phyloP scores from a whole-genome alignment of 345 rosid species.

The Acer saccharum region DNA sequence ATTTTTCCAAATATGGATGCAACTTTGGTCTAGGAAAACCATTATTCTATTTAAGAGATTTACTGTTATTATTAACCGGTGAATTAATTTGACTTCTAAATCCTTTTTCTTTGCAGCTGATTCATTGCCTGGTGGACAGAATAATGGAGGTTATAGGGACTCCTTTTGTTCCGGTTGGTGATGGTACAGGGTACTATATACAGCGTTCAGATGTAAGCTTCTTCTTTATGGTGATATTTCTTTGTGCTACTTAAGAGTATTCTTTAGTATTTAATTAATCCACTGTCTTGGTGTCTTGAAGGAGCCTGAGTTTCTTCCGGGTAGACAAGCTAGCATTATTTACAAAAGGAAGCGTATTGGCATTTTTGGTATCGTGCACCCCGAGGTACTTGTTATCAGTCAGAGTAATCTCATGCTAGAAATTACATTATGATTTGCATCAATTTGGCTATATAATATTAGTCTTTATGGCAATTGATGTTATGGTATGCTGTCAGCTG shows the following conservation, averaged over 20 bases:
- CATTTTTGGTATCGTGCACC: slow-evolving; percentile 84
- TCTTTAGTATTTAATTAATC: neutral
- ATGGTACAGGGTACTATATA: slow-evolving; percentile 63
- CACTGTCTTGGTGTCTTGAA: slow-evolving; percentile 27
- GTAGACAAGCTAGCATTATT: slow-evolving; percentile 85
- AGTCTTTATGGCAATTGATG: neutral
- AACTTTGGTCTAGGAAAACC: neutral
- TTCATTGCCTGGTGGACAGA: slow-evolving; percentile 88
- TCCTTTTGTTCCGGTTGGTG: slow-evolving; percentile 58
- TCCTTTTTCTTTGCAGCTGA: slow-evolving; percentile 51
- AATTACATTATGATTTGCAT: neutral
- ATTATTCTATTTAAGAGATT: neutral
- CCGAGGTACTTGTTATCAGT: slow-evolving; percentile 50
- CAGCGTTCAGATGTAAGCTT: slow-evolving; percentile 63
- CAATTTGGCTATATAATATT: neutral
- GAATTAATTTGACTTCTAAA: neutral
- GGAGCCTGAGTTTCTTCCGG: slow-evolving; percentile 82
- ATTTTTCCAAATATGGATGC: too few relatives aligned
- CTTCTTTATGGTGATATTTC: slow-evolving; percentile 1
- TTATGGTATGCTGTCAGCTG: neutral
- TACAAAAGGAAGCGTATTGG: slow-evolving; percentile 73
- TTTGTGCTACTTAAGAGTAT: neutral
- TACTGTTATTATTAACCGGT: neutral
- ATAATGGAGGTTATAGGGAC: slow-evolving; percentile 84
- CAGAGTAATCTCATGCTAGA: neutral